These are phyloP conservation scores for Lipomyces lipofer DNA, from an alignment of 805 yeast genomes.

Conservation along the genomic window DNA sequence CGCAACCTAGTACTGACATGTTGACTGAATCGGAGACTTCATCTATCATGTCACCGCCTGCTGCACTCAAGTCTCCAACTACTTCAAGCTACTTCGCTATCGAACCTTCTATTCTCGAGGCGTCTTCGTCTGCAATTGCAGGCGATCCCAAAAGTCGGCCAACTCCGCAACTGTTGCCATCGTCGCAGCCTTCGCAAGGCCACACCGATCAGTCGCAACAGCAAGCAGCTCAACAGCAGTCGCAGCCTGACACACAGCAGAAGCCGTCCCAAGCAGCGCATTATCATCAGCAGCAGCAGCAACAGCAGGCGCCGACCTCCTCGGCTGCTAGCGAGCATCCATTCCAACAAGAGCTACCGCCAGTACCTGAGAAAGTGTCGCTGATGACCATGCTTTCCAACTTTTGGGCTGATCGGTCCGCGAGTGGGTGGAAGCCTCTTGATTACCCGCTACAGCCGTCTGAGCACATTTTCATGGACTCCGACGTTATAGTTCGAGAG, in stretches of 20 bases:
- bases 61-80: not conserved
- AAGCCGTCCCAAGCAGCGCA: not conserved
- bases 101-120: not conserved
- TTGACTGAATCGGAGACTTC: not conserved
- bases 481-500: constrained; percentile 89
- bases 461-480: constrained; percentile 91
- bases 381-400: constrained; percentile 79
- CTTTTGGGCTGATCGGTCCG: constrained; percentile 97
- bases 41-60: not conserved
- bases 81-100: constrained; percentile 3
- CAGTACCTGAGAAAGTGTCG: constrained; percentile 61
- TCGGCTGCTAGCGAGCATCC: constrained; percentile 6
- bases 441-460: constrained; percentile 75
- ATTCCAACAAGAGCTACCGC: constrained; percentile 23
- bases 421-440: constrained; percentile 91
- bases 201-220: not conserved
- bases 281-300: not conserved
- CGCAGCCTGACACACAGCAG: not conserved
- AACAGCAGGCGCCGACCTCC: not conserved
- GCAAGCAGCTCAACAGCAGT: not conserved
- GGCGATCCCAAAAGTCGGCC: not conserved
- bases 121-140: not conserved
- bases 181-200: not conserved
- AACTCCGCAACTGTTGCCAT: not conserved
- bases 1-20: not conserved